Percentiles rank a stretch among this genome's conserved stretches.
Conservation (phyloP, 1,139 yeast species). For the Candida sanyaensis region DNA sequence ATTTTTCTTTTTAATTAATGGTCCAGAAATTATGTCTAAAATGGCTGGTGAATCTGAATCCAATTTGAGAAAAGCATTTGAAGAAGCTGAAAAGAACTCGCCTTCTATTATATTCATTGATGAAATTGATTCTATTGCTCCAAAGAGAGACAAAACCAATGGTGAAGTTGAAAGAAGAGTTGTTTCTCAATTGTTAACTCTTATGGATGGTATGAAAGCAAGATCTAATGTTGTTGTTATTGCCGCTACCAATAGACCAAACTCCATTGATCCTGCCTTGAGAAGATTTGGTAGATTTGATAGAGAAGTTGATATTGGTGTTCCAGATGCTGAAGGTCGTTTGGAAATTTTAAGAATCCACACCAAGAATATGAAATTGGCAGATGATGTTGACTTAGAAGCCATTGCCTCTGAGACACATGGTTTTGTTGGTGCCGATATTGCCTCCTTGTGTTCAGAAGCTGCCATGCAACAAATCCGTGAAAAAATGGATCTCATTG, state of each 20-base stretch:
- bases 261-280: constrained; percentile 96
- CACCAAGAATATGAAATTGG: constrained; percentile 97
- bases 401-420: constrained; percentile 79
- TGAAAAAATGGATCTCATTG: constrained; percentile 98
- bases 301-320: constrained; percentile 98
- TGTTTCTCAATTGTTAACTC: constrained; percentile 92
- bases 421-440: constrained; percentile 95
- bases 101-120: constrained; percentile 97
- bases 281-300: constrained; percentile 99
- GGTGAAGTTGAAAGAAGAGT: constrained; percentile 98
- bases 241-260: constrained; percentile 89
- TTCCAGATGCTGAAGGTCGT: constrained; percentile 98
- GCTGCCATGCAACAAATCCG: constrained; percentile 95
- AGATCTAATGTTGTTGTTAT: constrained; percentile 96
- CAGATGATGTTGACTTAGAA: constrained; percentile 93
- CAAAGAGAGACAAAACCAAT: constrained; percentile 99
- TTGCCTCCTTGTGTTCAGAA: constrained; percentile 89
- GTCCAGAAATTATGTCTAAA: constrained; percentile 99
- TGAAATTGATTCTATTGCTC: constrained; percentile 98
- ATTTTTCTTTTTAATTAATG: constrained; percentile 94
- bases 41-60: constrained; percentile 99
- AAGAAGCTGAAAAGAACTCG: constrained; percentile 98
- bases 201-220: constrained; percentile 99
- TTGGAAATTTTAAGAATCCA: constrained; percentile 83
- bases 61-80: constrained; percentile 95